Evolutionary conservation across 768 basidiomycete genomes (phyloP).

Genomic region (Amanita fuliginea): DNA sequence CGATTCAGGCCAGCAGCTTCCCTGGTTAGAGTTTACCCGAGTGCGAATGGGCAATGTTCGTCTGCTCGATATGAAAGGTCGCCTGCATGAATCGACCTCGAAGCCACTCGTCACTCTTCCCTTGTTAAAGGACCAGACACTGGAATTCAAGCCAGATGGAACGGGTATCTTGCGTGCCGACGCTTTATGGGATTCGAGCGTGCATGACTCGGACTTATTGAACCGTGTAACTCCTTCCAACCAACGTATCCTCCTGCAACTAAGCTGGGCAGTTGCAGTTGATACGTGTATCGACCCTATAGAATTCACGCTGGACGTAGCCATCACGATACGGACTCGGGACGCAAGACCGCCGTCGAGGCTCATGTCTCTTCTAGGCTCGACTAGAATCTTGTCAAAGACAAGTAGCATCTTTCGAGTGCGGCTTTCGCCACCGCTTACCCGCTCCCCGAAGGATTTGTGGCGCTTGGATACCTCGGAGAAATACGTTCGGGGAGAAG

Average conservation of each 20-base stretch:
- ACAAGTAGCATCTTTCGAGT: conserved; percentile 80
- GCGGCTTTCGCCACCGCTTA: conserved; percentile 71
- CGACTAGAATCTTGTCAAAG: conserved; percentile 66
- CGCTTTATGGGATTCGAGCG: conserved; percentile 87
- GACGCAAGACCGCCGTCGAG: conserved; percentile 79
- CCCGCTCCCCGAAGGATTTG: conserved; percentile 78
- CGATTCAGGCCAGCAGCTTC: conserved; percentile 82
- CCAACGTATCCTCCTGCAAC: conserved; percentile 71
- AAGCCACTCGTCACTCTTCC: conserved; percentile 64
- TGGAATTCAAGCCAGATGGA: conserved; percentile 79
- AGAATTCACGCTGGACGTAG: conserved; percentile 82
- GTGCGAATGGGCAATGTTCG: conserved; percentile 78
- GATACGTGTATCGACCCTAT: conserved; percentile 78
- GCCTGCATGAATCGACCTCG: conserved; percentile 67
- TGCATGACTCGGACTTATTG: conserved; percentile 77
- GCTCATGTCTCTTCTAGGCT: conserved; percentile 65
- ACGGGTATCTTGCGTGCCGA: conserved; percentile 59
- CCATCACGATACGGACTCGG: conserved; percentile 72
- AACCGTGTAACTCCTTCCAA: conserved; percentile 74
- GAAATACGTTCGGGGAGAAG: conserved; percentile 93
- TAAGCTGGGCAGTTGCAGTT: conserved; percentile 72
- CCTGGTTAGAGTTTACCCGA: conserved; percentile 73
- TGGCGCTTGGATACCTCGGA: conserved; percentile 94
- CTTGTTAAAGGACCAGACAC: conserved; percentile 55
- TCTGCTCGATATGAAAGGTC: conserved; percentile 74